Base-by-base conservation (phyloP, 2,329 filamentous ascomycete genomes). In the Laburnicola sp. region DNA sequence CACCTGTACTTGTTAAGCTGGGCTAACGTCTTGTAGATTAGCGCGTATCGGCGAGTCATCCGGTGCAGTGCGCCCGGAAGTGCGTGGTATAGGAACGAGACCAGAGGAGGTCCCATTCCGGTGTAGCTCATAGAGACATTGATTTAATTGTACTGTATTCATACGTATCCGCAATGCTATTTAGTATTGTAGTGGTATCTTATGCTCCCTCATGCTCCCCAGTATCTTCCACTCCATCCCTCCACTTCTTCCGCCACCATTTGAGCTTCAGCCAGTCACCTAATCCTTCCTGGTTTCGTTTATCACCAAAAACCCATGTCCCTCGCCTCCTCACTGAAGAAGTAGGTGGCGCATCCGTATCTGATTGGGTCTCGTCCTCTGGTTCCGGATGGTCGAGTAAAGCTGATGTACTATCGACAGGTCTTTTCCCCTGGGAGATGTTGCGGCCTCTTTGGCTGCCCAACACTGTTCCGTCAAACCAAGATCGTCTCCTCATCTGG, bases 261-360 rank as follows among this genome's bases (percentile, higher is more conserved):
- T 67, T 69, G 42, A 74, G 49, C 47, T 67, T 70, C 22, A 73
- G 65, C 71, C 70, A 74, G 43, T 71, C 69, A 6, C 68, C 69
- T 7, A 66, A 28, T 2, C 54, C 62, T 8, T 70, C 68, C 3
- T 58, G 53, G 26, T 57, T 56, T 11, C 58, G 58, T 42, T 60
- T 61, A 16, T 58, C 52, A 22, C 56, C 55, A 36, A 60, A 51
- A 4, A 57, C 61, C 68, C 67, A 71, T 2, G 57, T 67, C 8
- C 63, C 61, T 37, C 65, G 57, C 40, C 58, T 57, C 36, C 60
- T 48, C 5, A 51, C 38, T n/a, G 50, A 45, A 36, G 59, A 56
- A 36, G 42, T 50, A 4, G 45, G 34, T 3, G 53, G 48, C 4
- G 53, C 54, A 25, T 71, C 70, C 10, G 59, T 54, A 44, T 70